These are phyloP conservation scores for Fraxinus albicans DNA, from an alignment of 305 asterid species.

Conservation along the genomic window DNA sequence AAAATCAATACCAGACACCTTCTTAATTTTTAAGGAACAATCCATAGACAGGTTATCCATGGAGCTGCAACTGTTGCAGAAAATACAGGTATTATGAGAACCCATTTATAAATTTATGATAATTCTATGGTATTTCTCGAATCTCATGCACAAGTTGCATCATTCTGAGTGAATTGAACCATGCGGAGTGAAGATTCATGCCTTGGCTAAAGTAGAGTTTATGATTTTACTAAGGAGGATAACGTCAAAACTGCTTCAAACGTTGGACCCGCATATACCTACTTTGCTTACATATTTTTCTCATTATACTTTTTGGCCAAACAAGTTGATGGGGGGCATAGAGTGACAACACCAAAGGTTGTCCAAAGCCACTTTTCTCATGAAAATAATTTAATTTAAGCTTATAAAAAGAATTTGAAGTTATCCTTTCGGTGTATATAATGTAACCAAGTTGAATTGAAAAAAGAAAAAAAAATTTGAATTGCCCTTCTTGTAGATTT, in stretches of 20 bases:
- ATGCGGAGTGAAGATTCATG: not conserved
- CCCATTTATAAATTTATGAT: too few species aligned
- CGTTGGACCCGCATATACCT: not conserved
- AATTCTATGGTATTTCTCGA: too few species aligned
- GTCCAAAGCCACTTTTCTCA: not conserved
- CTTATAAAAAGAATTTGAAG: not conserved
- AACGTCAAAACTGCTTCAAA: not conserved
- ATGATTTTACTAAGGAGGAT: not conserved
- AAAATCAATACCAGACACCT: too few species aligned
- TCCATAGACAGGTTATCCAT: too few species aligned
- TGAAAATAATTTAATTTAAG: not conserved
- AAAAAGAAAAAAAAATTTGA: not conserved
- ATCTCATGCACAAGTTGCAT: too few species aligned
- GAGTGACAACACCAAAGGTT: not conserved
- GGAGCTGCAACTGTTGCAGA: too few species aligned
- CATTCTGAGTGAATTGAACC: too few species aligned
- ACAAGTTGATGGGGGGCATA: not conserved
- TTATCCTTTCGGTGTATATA: not conserved
- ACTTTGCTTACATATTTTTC: not conserved
- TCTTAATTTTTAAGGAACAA: too few species aligned
- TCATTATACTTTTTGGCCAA: not conserved
- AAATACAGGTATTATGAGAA: too few species aligned
- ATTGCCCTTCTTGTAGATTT: not conserved
- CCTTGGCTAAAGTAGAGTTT: not conserved
- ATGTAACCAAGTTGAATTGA: not conserved